phyloP scores from a whole-genome alignment of 202 grass and related monocot species.

The Carex arenaria region DNA sequence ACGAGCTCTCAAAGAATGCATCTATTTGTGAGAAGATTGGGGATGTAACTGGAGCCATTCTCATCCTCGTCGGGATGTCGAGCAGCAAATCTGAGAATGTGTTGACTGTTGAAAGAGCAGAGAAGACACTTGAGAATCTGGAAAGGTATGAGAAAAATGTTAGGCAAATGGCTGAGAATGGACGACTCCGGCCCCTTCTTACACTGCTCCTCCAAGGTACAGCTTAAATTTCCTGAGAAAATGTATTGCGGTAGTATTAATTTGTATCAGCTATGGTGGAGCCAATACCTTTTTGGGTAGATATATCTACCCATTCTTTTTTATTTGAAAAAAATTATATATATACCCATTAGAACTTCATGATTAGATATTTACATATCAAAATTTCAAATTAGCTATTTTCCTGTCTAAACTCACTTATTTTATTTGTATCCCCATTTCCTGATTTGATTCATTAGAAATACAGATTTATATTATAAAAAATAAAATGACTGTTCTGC shows the following conservation, averaged over 20 bases:
- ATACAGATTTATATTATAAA: too few relatives aligned
- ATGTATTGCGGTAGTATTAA: background rate
- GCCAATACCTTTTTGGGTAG: background rate
- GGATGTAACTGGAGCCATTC: constrained; percentile 68
- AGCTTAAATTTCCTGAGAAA: background rate
- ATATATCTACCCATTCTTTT: background rate
- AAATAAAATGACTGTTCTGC: too few relatives aligned
- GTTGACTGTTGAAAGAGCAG: constrained; percentile 63
- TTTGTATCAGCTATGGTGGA: background rate
- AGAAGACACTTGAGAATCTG: constrained; percentile 74
- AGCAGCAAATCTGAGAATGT: constrained; percentile 77
- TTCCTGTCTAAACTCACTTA: too few relatives aligned
- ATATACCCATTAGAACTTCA: too few relatives aligned
- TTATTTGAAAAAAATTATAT: too few relatives aligned
- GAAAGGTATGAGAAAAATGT: constrained; percentile 93
- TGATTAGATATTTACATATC: too few relatives aligned
- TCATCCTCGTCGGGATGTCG: constrained; percentile 86
- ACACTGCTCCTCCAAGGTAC: constrained; percentile 92
- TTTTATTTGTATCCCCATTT: too few relatives aligned
- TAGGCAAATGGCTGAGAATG: constrained; percentile 95
- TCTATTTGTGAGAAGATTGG: constrained; percentile 84
- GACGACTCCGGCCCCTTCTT: constrained; percentile 81
- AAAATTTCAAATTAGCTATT: too few relatives aligned
- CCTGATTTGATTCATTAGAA: too few relatives aligned
- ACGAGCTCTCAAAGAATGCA: constrained; percentile 73